phyloP scores from a whole-genome alignment of 208 protist genomes.

The Leishmania braziliensis region DNA sequence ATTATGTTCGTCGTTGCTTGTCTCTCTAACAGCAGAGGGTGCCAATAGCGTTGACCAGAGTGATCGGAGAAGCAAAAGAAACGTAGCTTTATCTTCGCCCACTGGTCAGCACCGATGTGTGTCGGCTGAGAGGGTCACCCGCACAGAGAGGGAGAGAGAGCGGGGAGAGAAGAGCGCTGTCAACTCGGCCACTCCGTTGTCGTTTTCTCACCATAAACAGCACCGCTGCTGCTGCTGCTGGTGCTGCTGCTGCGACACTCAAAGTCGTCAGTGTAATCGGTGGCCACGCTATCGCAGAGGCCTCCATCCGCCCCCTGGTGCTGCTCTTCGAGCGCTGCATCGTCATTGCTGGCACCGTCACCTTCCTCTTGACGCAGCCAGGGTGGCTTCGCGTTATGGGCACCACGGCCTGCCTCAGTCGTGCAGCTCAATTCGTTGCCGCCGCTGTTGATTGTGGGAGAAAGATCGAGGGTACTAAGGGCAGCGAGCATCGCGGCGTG shows the following conservation, averaged over 20 bases:
- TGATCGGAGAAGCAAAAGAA: neutral
- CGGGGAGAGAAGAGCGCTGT: neutral
- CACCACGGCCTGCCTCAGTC: neutral
- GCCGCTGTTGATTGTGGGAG: neutral
- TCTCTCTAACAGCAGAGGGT: neutral
- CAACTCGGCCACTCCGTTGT: neutral
- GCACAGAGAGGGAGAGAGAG: neutral
- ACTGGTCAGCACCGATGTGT: neutral
- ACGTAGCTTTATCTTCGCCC: neutral
- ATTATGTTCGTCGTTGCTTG: neutral
- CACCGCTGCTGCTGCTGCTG: constrained; percentile 5
- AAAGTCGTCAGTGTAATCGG: constrained; percentile 37
- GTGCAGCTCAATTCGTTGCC: neutral
- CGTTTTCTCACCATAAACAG: neutral
- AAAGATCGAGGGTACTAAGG: constrained; percentile 11
- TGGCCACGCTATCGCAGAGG: neutral
- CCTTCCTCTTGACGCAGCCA: constrained; percentile 10
- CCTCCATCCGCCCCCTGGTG: neutral
- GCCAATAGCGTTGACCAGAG: neutral
- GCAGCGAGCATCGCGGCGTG: constrained; percentile 22
- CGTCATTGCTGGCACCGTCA: neutral
- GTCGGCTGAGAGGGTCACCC: neutral
- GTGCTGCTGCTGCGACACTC: constrained; percentile 3
- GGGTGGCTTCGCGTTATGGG: neutral
- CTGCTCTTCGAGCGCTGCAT: neutral